These are phyloP conservation scores for Glaciozyma martinii DNA, from an alignment of 768 basidiomycete genomes.

Conservation along the genomic window DNA sequence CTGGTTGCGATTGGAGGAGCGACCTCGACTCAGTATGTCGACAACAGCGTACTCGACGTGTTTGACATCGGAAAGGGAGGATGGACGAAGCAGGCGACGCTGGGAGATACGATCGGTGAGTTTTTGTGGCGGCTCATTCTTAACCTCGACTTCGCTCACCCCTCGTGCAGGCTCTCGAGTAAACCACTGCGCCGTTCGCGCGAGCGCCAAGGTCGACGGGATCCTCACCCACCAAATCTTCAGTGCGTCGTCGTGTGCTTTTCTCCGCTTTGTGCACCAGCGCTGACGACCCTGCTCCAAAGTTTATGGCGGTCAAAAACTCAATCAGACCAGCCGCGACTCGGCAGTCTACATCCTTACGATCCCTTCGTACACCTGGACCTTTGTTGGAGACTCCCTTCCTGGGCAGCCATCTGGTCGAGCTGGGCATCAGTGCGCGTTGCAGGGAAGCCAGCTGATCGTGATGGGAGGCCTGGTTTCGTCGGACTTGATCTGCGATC, in stretches of 20 bases:
- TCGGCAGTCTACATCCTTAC: slow-evolving; percentile 28
- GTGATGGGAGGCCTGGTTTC: slow-evolving; percentile 28
- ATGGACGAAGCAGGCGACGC: slow-evolving; percentile 28
- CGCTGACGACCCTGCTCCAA: not conserved
- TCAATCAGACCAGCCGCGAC: slow-evolving; percentile 27
- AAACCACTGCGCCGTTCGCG: slow-evolving; percentile 30
- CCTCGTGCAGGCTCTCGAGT: slow-evolving; percentile 8
- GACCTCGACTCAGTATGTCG: slow-evolving; percentile 11
- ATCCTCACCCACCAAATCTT: slow-evolving; percentile 22
- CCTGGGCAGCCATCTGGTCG: slow-evolving; percentile 15
- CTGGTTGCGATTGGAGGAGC: slow-evolving; percentile 26
- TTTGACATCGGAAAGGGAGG: slow-evolving; percentile 25
- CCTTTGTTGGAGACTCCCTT: slow-evolving; percentile 17
- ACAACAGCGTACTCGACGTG: slow-evolving; percentile 26
- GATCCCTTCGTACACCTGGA: slow-evolving; percentile 25
- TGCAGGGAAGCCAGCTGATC: slow-evolving; percentile 26
- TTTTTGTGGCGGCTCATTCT: too few species aligned
- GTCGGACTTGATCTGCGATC: slow-evolving; percentile 28
- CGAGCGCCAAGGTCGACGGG: slow-evolving; percentile 23
- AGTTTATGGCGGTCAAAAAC: slow-evolving; percentile 26
- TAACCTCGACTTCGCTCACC: not conserved
- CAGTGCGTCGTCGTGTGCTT: not conserved
- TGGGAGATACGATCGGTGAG: slow-evolving; percentile 15
- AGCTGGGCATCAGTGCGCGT: slow-evolving; percentile 22
- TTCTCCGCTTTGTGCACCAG: not conserved